Base-by-base conservation (phyloP, 1,139 yeast genomes). In the Suhomyces choctaworum region DNA sequence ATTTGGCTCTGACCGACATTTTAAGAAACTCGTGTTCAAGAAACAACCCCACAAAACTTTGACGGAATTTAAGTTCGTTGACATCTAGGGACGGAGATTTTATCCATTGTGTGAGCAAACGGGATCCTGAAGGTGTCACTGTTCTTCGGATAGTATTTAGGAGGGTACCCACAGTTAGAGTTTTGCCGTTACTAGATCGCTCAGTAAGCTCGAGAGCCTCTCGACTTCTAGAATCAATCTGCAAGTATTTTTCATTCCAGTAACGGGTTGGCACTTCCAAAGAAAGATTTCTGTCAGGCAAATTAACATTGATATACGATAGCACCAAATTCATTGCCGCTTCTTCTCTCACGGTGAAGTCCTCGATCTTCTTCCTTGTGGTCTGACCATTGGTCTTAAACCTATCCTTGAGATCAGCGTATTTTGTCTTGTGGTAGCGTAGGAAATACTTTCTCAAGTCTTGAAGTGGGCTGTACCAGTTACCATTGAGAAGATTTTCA, bases 181-280 rank as follows among this genome's bases (percentile, higher is more conserved):
- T 74, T n/a, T 78, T 53, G 3, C 73, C 82, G 38, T 79, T 66
- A 6, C 79, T 63, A 0, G 85, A 72, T 22, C 76, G 46, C 29
- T 64, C 72, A 0, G 69, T 62, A 20, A 92, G 61, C 51, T 92
- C 98, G 32, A 92, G 65, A 2, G 96, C 92, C 27, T 80, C 82
- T 21, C 90, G 70, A 0, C 97, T 87, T 32, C 95, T 62, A 0
- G 89, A 68, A 51, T 92, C 98, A 60, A 92, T 83, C 43, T 83
- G 87, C 73, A 92, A 72, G 19, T 75, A 68, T 9, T 73, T 63
- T 2, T 68, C 61, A 10, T 78, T 73, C 42, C 71, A 52, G 35
- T 64, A 68, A 31, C 58, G 60, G 1, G 48, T 42, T 0, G 76
- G 76, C 3, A 67, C 39, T 30, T 67, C 74, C 17, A 70, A 51